Evolutionary conservation across 116 monocot species (phyloP).

Genomic region (Cymodocea nodosa): DNA sequence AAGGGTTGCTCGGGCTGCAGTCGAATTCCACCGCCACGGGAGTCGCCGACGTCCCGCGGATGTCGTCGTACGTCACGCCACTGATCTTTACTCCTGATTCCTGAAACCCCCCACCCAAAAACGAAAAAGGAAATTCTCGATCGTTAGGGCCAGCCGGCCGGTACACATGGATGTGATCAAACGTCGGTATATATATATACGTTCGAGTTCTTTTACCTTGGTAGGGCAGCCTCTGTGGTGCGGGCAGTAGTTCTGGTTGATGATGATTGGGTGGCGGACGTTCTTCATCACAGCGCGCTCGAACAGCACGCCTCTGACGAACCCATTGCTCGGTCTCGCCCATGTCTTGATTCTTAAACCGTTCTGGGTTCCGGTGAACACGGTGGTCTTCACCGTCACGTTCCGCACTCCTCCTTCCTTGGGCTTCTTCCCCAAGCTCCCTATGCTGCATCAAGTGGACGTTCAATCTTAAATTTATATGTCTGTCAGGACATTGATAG

Average conservation of each 20-base stretch:
- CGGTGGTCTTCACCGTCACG: slow-evolving; percentile 28
- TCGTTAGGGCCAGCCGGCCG: too few species aligned
- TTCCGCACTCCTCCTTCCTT: slow-evolving; percentile 31
- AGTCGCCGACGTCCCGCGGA: slow-evolving; percentile 17
- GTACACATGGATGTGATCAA: too few species aligned
- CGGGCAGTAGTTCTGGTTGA: slow-evolving; percentile 49
- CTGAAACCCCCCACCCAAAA: too few species aligned
- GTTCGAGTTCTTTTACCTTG: slow-evolving; percentile 9
- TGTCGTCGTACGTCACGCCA: slow-evolving; percentile 11
- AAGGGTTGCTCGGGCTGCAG: slow-evolving; percentile 20
- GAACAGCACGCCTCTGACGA: slow-evolving; percentile 28
- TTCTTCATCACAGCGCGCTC: slow-evolving; percentile 21
- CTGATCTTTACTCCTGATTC: slow-evolving; percentile 19
- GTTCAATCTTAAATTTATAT: too few species aligned
- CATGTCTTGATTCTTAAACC: slow-evolving; percentile 51
- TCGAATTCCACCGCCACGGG: slow-evolving; percentile 18
- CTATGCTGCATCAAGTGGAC: slow-evolving; percentile 25
- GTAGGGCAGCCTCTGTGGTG: slow-evolving; percentile 23
- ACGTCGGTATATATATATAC: not conserved
- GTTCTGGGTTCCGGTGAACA: slow-evolving; percentile 30
- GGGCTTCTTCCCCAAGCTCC: slow-evolving; percentile 26
- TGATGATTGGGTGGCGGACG: slow-evolving; percentile 5
- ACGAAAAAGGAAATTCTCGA: too few species aligned
- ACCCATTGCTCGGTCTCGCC: slow-evolving; percentile 25
- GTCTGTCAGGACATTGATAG: too few species aligned